Evolutionary conservation across 163 green algal genomes (phyloP), one percentile per base, ranked within the genome.

Genomic region (Chlamydomonas reinhardtii): DNA sequence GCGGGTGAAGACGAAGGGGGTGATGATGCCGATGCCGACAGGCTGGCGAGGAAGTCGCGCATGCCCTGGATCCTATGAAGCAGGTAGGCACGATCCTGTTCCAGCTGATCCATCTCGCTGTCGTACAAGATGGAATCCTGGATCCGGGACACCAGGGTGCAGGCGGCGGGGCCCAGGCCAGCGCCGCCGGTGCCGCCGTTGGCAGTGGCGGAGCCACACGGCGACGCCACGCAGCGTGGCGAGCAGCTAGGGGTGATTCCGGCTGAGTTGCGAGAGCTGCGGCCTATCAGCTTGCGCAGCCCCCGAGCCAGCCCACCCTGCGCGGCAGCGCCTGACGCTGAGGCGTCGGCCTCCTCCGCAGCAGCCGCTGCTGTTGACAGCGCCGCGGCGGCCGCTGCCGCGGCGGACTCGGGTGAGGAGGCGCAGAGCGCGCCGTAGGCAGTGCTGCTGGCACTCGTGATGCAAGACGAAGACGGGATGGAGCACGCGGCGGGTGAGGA

Each of bases 31-130:
- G 48, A 56, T 1, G 48, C 2, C 11, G 48, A 56, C 48, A 56
- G 5, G 48, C 48, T 56, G 48, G 48, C 48, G 6, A 56, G 48
- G 48, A 56, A 56, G 48, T 56, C 48, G 48, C 48, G 48, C 48
- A 56, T 56, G 48, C 48, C 17, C 48, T 56, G 48, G 8, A 86
- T 25, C 1, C 80, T 70, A 9, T 86, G 56, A 6, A 11, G 3
- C 24, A 86, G 70, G 37, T 86, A 86, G 0, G 80, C 35, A 1
- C 70, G 69, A 64, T 86, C 80, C 69, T 86, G 80, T 27, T 86
- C 80, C 80, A 86, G 71, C 54, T 86, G 80, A 9, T 86, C 80
- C 9, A 86, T 12, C 70, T 86, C 80, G 22, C 70, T 86, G 70
- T 86, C 80, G 80, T 73, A 79, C 80, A 86, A 54, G 17, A 86